Conservation (phyloP, 192 early-diverging fungal species). For the Glomus cerebriforme region DNA sequence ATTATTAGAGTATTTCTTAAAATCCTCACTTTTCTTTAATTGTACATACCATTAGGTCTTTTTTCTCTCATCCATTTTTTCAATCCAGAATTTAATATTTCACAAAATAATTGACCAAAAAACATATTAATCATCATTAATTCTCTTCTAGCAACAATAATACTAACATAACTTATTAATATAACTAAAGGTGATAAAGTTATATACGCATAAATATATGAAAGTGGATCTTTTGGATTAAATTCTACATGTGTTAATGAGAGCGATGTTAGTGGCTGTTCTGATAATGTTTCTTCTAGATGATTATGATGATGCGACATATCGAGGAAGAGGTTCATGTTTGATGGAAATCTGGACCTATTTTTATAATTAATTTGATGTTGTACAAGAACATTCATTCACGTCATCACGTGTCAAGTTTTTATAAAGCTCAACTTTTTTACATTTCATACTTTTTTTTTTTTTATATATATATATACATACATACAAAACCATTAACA, state of each 20-base stretch:
- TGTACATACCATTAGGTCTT: constrained; percentile 61
- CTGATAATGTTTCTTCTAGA: constrained; percentile 36
- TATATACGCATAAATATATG: constrained; percentile 62
- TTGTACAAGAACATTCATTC: not conserved
- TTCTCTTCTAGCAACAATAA: constrained; percentile 63
- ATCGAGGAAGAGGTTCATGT: not conserved
- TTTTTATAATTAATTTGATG: not conserved
- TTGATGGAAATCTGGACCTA: not conserved
- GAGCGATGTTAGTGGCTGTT: constrained; percentile 54
- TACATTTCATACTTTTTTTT: too few species aligned
- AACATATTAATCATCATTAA: constrained; percentile 60
- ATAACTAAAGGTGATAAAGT: constrained; percentile 69
- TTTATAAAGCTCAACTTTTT: too few species aligned
- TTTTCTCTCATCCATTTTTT: constrained; percentile 64
- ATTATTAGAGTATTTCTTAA: not conserved
- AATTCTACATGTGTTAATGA: constrained; percentile 76
- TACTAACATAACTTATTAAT: constrained; percentile 67
- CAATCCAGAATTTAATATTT: constrained; percentile 60
- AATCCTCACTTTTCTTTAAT: not conserved
- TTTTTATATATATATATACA: too few species aligned
- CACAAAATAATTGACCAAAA: constrained; percentile 71
- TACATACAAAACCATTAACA: not conserved
- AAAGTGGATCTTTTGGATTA: constrained; percentile 54
- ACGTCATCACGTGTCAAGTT: not conserved
- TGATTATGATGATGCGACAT: not conserved